Base-by-base conservation (phyloP, 169 alveolate genomes). In the Plasmodium chabaudi region DNA sequence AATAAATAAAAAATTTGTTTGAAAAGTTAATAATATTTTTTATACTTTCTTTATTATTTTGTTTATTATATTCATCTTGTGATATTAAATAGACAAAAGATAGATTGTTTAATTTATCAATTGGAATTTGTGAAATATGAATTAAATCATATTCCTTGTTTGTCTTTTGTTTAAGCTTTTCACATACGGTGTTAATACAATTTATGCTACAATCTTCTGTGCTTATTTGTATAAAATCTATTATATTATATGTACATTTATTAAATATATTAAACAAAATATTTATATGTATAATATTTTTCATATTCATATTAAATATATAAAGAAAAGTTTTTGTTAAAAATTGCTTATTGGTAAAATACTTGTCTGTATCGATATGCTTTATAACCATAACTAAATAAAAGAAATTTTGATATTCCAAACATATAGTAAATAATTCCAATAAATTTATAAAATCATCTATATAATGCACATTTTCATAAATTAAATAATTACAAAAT, bases 31-130 rank as follows among this genome's bases (percentile, higher is more conserved):
- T 42, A 15, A 86, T 25, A 49, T 63, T 86, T 47, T 49, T 46
- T 71, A 86, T 25, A 70, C 53, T 86, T 51, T 53, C 53, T 15
- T 51, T 63, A 55, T 46, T 69, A 9, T 7, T 42, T 39, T 73
- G 69, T 5, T 21, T 70, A 13, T 23, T n/a, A 72, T 86, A 86
- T 72, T 86, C 91, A 61, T 86, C 87, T 42, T 86, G 70, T 47
- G 77, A 86, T 57, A 86, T 69, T 27, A 27, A 69, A 39, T 86
- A 86, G 13, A 86, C 87, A 63, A 86, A 86, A 3, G 49, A 39
- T 39, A 82, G 17, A 19, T 60, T 42, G 10, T 55, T 82, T 64
- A 86, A 63, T 21, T 70, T 71, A 42, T 70, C 91, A 23, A 71
- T 47, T 34, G 91, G 55, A 69, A 57, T 70, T 12, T 53, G 39